Evolutionary conservation across 768 basidiomycete species (phyloP), one percentile per base, ranked within the genome.

Genomic region (Hypholoma fasciculare): DNA sequence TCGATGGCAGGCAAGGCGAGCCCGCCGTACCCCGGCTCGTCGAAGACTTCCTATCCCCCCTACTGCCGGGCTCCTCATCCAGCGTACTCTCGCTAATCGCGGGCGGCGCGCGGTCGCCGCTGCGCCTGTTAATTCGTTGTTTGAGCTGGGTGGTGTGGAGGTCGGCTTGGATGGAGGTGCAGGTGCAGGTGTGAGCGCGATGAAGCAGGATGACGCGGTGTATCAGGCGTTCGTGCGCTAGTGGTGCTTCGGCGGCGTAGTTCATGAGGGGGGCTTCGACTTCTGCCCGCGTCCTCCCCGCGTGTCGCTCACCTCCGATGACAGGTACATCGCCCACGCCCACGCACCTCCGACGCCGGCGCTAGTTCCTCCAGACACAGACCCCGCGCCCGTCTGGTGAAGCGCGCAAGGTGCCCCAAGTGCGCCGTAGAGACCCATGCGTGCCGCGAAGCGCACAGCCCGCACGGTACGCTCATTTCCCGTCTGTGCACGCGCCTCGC

Each of bases 191-290:
- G 8, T 44, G 30, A 39, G 61, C 42, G 46, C 54, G 12, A 51
- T 59, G 7, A 48, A 49, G 19, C 61, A 64, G 17, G 65, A 64
- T 42, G 77, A 75, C 17, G 69, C 71, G 9, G 60, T 76, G 14
- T 88, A 88, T 64, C 79, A 87, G 54, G 84, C 85, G 20, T 83
- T 88, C 58, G 81, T 88, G 50, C 64, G 74, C 54, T 82, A 86
- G 67, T 89, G 87, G 87, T 88, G 87, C 68, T 89, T 89, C 69
- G 85, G n/a, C n/a, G n/a, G n/a, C n/a, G n/a, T n/a, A n/a, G n/a
- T n/a, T n/a, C n/a, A n/a, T n/a, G n/a, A n/a, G n/a, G n/a, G n/a
- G n/a, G n/a, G n/a, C n/a, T n/a, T n/a, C n/a, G n/a, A n/a, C n/a
- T n/a, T n/a, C n/a, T n/a, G n/a, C n/a, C n/a, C n/a, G n/a, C n/a